These are phyloP conservation scores for Gossypium raimondii DNA, from an alignment of 345 rosid genomes.

Conservation along the genomic window DNA sequence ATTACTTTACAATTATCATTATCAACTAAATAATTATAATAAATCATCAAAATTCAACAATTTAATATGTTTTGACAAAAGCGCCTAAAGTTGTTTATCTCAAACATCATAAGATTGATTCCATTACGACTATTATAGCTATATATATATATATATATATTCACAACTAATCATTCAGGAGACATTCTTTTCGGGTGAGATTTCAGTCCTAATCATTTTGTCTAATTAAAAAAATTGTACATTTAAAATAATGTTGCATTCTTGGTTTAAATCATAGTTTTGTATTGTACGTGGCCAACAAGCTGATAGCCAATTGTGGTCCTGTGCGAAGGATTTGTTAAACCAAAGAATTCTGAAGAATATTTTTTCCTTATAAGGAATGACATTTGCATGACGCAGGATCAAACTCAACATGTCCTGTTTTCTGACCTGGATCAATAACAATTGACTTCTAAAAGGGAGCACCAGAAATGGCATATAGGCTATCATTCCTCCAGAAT, in stretches of 20 bases:
- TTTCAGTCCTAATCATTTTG: too few relatives aligned
- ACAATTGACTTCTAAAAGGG: background rate
- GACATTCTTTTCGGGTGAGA: background rate
- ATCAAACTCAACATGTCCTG: background rate
- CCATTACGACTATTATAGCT: too few relatives aligned
- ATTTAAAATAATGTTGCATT: background rate
- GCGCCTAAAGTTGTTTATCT: too few relatives aligned
- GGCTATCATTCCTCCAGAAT: background rate
- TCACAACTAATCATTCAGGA: background rate
- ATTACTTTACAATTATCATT: too few relatives aligned
- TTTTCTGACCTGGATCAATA: background rate
- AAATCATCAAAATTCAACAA: too few relatives aligned
- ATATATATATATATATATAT: too few relatives aligned
- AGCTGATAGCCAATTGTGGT: background rate
- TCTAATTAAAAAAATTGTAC: background rate
- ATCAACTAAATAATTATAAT: too few relatives aligned
- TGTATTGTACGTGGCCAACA: background rate
- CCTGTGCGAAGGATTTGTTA: background rate
- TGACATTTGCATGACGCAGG: constrained; percentile 1
- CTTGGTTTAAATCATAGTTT: background rate
- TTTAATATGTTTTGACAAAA: too few relatives aligned
- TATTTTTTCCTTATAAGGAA: background rate
- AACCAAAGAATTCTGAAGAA: background rate
- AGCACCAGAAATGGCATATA: background rate
- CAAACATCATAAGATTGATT: too few relatives aligned